A percentile compares a stretch with the other conserved stretches of the same genome.
Conservation (phyloP, 768 basidiomycete species). For the Hydnomerulius pinastri region DNA sequence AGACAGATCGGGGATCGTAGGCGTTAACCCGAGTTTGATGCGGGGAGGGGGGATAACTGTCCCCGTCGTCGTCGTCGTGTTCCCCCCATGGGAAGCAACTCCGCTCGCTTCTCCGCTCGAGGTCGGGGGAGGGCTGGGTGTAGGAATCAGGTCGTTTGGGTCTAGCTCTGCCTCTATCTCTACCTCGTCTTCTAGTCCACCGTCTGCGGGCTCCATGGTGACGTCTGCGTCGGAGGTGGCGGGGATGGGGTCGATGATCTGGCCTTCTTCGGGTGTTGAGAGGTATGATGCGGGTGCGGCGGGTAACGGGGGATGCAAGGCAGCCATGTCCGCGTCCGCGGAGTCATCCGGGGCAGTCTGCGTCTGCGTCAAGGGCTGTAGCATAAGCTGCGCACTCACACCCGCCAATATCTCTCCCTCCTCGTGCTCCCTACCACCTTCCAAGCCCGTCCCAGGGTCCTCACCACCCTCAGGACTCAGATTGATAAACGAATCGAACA, state of each 20-base stretch:
- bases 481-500: conserved; percentile 26
- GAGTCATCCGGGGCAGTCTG: too few relatives aligned
- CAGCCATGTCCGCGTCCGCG: too few relatives aligned
- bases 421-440: neutral
- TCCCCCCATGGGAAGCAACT: too few relatives aligned
- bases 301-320: too few relatives aligned
- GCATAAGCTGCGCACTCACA: neutral
- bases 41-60: neutral
- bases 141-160: neutral
- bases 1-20: neutral
- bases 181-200: conserved; percentile 6
- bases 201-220: neutral
- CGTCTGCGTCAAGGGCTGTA: too few relatives aligned
- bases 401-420: neutral
- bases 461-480: conserved; percentile 16
- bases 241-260: neutral
- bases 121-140: too few relatives aligned
- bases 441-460: neutral
- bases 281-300: too few relatives aligned
- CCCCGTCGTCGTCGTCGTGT: too few relatives aligned
- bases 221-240: neutral
- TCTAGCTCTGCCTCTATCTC: conserved; percentile 15
- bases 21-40: neutral
- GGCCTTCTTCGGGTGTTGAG: neutral
- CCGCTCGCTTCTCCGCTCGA: too few relatives aligned